Base-by-base conservation (phyloP, 768 basidiomycete species). In the Panus rudis region DNA sequence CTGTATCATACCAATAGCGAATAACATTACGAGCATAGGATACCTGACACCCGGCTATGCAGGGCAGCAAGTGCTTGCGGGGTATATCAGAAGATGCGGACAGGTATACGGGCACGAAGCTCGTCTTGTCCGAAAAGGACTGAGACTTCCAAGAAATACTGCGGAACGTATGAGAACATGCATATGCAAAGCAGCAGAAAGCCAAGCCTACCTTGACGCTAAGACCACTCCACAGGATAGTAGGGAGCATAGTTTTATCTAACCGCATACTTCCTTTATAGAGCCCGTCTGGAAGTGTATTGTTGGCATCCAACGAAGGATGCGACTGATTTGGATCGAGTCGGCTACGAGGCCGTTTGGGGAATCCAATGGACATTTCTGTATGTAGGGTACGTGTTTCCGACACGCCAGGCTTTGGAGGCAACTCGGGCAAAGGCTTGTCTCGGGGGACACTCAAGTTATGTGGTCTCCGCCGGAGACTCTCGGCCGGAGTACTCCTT, bases 141-240 rank as follows among this genome's bases (percentile, higher is more conserved):
- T 39, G 80, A 80, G 24, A 83, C 69, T 45, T 85, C 81, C 43
- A 86, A 63, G 57, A 83, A 85, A 62, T 85, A 85, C 84, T 87
- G 53, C 10, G 50, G 28, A 25, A 39, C 24, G 22, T 31, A 28
- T 47, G 22, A 48, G 41, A 49, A 37, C 19, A 13, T 14, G 14
- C 3, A 24, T 12, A 1, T 6, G 32, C 4, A 24, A 22, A 14
- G 16, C 6, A 20, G 17, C 28, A 27, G 19, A 19, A 25, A 34
- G 34, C 17, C 16, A 62, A 35, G 21, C 70, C 42, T 53, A 84
- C 84, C 71, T 83, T 79, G 38, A 86, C 76, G 41, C 68, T 76
- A 14, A 87, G 52, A 7, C 83, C 82, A 35, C 67, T 64, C 79
- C 83, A 84, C 43, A 82, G 74, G 41, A 84, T 72, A 39, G 68